These are phyloP conservation scores for Neurospora terricola DNA, from an alignment of 495 filamentous ascomycete genomes.

Conservation along the genomic window DNA sequence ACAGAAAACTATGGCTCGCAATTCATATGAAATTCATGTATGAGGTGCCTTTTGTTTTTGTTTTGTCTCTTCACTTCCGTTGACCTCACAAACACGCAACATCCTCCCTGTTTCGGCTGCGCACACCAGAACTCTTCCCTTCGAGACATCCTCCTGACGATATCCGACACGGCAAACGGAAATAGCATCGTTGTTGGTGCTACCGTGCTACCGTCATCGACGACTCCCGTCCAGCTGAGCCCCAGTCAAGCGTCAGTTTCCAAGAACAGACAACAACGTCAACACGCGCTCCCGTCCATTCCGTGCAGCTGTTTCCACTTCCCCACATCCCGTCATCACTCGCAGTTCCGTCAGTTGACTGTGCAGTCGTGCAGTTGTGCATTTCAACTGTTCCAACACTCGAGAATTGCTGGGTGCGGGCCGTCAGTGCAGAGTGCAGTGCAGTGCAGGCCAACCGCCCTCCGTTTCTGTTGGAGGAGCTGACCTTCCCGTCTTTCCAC, in stretches of 20 bases:
- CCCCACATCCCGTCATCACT: not conserved
- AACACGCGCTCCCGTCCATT: not conserved
- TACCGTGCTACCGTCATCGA: not conserved
- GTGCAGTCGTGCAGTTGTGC: not conserved
- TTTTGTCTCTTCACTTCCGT: not conserved
- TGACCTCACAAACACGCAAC: not conserved
- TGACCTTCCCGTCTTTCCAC: not conserved
- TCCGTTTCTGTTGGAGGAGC: not conserved
- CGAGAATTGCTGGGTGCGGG: not conserved
- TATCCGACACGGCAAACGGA: not conserved
- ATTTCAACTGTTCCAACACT: not conserved
- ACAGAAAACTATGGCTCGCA: not conserved
- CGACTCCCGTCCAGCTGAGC: not conserved
- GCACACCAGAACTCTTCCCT: not conserved
- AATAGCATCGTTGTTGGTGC: not conserved
- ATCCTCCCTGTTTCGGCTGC: not conserved
- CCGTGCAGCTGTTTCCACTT: not conserved
- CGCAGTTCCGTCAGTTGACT: not conserved
- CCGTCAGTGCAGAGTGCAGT: not conserved
- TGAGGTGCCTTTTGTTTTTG: not conserved
- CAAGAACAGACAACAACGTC: not conserved
- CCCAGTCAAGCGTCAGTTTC: not conserved
- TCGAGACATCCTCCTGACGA: not conserved
- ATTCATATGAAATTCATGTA: not conserved
- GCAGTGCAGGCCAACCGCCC: not conserved